A percentile compares a stretch with the other conserved stretches of the same genome.
phyloP scores from a whole-genome alignment of 805 yeast genomes.

The Myxozyma neglecta region DNA sequence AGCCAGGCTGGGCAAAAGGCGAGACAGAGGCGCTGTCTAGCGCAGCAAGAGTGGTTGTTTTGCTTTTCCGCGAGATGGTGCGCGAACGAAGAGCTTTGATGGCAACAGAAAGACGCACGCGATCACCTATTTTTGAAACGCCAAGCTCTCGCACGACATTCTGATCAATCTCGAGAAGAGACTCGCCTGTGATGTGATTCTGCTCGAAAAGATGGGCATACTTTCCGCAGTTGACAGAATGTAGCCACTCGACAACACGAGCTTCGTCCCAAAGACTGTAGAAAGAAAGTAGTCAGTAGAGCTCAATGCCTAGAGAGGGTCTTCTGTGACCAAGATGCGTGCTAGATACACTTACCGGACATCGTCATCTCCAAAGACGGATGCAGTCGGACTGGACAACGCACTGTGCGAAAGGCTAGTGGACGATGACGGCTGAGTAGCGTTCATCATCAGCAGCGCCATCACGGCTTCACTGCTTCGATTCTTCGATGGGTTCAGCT shows the following conservation, averaged over 20 bases:
- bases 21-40: constrained; percentile 32
- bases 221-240: constrained; percentile 36
- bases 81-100: constrained; percentile 49
- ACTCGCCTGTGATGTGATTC: constrained; percentile 57
- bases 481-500: too few species aligned
- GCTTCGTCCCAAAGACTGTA: constrained; percentile 36
- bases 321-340: too few species aligned
- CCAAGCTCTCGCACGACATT: constrained; percentile 71
- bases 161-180: constrained; percentile 61
- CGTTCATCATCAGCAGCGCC: constrained; percentile 1
- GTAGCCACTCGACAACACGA: constrained; percentile 40
- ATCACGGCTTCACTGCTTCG: background rate
- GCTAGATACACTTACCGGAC: constrained; percentile 6
- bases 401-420: constrained; percentile 11
- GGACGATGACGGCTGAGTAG: background rate
- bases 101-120: constrained; percentile 65
- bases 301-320: too few species aligned
- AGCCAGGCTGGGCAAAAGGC: constrained; percentile 24
- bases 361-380: constrained; percentile 26
- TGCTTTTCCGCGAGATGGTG: constrained; percentile 19
- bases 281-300: too few species aligned
- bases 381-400: constrained; percentile 26
- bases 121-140: constrained; percentile 75
- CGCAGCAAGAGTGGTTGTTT: constrained; percentile 10
- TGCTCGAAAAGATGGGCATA: constrained; percentile 36